Evolutionary conservation across 495 filamentous ascomycete species (phyloP).

Genomic region (Bacidia gigantensis): DNA sequence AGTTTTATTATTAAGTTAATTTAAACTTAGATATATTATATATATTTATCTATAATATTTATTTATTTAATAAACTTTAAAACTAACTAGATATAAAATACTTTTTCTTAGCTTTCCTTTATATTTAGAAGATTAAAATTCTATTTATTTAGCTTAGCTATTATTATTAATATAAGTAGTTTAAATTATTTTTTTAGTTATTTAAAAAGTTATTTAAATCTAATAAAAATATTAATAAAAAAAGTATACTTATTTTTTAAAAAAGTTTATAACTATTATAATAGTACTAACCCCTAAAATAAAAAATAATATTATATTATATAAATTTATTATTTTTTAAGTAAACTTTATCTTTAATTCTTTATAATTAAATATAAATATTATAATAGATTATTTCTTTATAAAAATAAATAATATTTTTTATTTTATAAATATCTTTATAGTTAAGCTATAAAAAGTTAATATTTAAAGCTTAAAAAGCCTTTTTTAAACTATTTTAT

Average conservation of each 20-base stretch:
- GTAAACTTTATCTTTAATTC: background rate
- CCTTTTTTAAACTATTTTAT: too few species aligned
- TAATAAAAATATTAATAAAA: background rate
- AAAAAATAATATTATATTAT: slow-evolving; percentile 1
- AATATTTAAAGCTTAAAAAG: too few species aligned
- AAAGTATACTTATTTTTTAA: background rate
- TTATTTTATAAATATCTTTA: too few species aligned
- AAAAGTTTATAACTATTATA: slow-evolving; percentile 2
- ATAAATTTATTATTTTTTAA: background rate
- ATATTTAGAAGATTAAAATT: background rate
- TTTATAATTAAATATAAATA: background rate
- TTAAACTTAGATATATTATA: background rate
- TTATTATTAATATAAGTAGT: background rate
- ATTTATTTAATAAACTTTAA: background rate
- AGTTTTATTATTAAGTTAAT: background rate
- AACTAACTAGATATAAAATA: background rate
- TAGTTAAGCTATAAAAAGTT: too few species aligned
- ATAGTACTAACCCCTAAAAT: background rate
- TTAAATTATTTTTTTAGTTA: slow-evolving; percentile 2
- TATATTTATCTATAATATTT: background rate
- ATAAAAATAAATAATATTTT: too few species aligned
- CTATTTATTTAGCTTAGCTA: background rate
- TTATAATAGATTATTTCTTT: background rate
- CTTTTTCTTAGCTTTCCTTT: background rate
- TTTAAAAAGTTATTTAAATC: background rate